Base-by-base conservation (phyloP, 2,329 filamentous ascomycete genomes). In the Curvularia hawaiiensis region DNA sequence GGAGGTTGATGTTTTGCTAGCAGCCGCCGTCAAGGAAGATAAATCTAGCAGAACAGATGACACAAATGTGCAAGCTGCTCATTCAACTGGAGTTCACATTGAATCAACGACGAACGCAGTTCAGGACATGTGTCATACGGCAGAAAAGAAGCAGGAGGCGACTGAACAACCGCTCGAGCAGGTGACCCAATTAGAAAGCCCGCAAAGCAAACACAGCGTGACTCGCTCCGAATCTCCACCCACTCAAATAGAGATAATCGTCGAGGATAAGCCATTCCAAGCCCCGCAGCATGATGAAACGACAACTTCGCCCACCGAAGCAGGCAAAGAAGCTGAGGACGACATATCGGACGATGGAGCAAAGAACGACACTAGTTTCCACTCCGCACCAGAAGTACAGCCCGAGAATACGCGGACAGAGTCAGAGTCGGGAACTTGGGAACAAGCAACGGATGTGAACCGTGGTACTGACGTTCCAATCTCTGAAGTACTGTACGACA, bases 301-400 rank as follows among this genome's bases (percentile, higher is more conserved):
- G 4, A 41, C 22, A 49, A 41, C 11, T 14, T 28, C 20, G 3
- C 24, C 16, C 18, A 14, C 33, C n/a, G 30, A 49, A 22, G 28
- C 16, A 31, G 30, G 18, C 20, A 41, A 48, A 46, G 31, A 33
- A 14, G 18, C 20, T 6, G 47, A 58, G 20, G 56, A 67, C 3
- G n/a, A 47, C 7, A 18, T 20, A 12, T 67, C 66, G 1, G 67
- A 72, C 18, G 65, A 70, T 24, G 65, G 70, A n/a, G 56, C 60
- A 16, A 67, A 66, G 50, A 61, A 68, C 9, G 65, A 72, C 20
- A 48, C 50, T 14, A 72, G 65, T 50, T 70, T 66, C 30, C 59
- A 68, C 24, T 67, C 66, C 3, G 66, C 66, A 10, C 59, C 60
- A 53, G 61, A 71, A 50, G 59, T 59, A 10, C 66, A 63, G 31